A percentile compares a stretch with the other conserved stretches of the same genome.
phyloP scores from a whole-genome alignment of 176 grass and related monocot genomes.

The Musa troglodytarum region DNA sequence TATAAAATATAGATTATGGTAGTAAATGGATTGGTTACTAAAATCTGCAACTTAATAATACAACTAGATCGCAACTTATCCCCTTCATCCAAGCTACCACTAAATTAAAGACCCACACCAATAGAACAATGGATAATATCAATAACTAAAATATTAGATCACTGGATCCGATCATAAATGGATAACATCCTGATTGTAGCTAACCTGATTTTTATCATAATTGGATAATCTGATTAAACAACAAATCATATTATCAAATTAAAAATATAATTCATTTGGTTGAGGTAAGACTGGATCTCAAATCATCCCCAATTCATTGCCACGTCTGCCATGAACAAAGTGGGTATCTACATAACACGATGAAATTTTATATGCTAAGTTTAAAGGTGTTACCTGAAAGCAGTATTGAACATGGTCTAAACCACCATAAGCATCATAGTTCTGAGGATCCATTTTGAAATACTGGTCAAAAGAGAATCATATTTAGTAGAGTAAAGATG shows the following conservation, averaged over 20 bases:
- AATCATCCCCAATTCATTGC: not conserved
- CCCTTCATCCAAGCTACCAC: not conserved
- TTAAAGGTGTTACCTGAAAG: constrained; percentile 61
- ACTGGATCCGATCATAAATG: not conserved
- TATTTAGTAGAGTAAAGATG: constrained; percentile 11
- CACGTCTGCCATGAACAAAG: not conserved
- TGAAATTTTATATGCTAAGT: not conserved
- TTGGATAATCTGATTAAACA: too few species aligned
- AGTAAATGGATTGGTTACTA: not conserved
- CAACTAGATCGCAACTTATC: not conserved
- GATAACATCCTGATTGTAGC: too few species aligned
- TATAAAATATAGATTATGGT: too few species aligned
- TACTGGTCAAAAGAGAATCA: constrained; percentile 47
- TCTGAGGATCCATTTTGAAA: constrained; percentile 91
- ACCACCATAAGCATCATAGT: constrained; percentile 43
- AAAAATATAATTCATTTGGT: not conserved
- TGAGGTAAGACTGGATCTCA: not conserved
- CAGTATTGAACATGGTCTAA: constrained; percentile 82
- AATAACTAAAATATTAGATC: not conserved
- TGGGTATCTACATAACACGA: not conserved
- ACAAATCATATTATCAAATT: not conserved
- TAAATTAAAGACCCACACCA: not conserved
- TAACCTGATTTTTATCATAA: too few species aligned
- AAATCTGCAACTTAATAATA: not conserved
- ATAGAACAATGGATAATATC: not conserved